A percentile compares a stretch with the other conserved stretches of the same genome.
Conservation (phyloP, 2,329 filamentous ascomycete genomes). For the Xylaria sp. region DNA sequence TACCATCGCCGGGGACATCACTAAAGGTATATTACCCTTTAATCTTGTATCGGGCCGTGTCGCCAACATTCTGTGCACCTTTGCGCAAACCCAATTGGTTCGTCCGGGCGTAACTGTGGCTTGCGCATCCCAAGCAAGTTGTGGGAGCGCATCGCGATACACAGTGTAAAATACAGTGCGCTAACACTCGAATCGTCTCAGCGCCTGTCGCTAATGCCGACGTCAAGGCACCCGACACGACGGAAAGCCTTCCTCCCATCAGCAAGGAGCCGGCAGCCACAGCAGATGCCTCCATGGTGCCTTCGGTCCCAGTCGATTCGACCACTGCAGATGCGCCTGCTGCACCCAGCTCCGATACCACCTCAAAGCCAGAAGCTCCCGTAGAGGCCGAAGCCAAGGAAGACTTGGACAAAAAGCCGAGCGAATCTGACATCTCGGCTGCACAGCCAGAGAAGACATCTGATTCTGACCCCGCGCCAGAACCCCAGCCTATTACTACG, state of each 20-base stretch:
- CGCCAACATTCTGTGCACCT: slow-evolving; percentile 23
- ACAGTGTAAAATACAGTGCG: slow-evolving; percentile 35
- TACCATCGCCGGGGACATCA: slow-evolving; percentile 36
- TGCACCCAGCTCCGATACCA: slow-evolving; percentile 6
- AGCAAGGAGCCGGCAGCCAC: slow-evolving; percentile 32
- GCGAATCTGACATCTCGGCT: slow-evolving; percentile 28
- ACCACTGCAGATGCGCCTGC: slow-evolving; percentile 10
- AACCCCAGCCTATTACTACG: slow-evolving; percentile 8
- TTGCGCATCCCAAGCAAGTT: slow-evolving; percentile 20
- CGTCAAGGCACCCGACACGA: slow-evolving; percentile 28
- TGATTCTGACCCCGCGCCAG: slow-evolving; percentile 22
- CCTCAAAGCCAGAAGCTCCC: slow-evolving; percentile 25
- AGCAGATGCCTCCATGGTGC: slow-evolving; percentile 30
- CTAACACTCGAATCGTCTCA: slow-evolving; percentile 30
- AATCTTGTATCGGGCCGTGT: slow-evolving; percentile 16
- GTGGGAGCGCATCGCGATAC: slow-evolving; percentile 24
- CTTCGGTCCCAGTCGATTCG: slow-evolving; percentile 24
- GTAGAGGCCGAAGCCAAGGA: slow-evolving; percentile 26
- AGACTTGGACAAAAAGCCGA: slow-evolving; percentile 31
- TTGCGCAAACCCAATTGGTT: slow-evolving; percentile 24
- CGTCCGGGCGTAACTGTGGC: slow-evolving; percentile 20
- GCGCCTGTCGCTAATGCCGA: slow-evolving; percentile 33
- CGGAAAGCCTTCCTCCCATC: slow-evolving; percentile 31
- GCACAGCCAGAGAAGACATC: slow-evolving; percentile 35
- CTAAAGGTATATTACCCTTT: slow-evolving; percentile 39